Conservation (phyloP, 2,329 filamentous ascomycete genomes). For the Aspergillus transmontanensis region DNA sequence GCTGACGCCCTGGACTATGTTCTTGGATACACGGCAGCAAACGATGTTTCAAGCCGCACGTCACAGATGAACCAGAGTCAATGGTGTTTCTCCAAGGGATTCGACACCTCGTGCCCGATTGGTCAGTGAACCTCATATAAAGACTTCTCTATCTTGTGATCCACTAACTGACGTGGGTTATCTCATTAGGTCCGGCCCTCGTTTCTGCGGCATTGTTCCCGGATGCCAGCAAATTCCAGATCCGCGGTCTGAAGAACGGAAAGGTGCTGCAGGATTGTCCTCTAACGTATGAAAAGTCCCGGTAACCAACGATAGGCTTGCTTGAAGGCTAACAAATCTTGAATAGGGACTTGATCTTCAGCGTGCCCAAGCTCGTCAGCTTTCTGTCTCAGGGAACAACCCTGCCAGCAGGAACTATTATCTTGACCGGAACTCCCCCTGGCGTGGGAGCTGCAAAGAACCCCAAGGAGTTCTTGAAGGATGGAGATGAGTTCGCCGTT, state of each 20-base stretch:
- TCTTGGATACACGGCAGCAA: constrained; percentile 65
- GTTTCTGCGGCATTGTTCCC: constrained; percentile 44
- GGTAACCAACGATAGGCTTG: neutral
- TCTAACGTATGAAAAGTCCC: constrained; percentile 38
- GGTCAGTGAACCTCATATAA: constrained; percentile 30
- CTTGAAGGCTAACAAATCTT: constrained; percentile 11
- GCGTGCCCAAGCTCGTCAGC: constrained; percentile 48
- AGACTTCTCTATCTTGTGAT: neutral
- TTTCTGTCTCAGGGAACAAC: constrained; percentile 47
- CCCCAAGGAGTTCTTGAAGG: constrained; percentile 47
- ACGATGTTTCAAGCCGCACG: constrained; percentile 64
- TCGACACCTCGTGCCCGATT: constrained; percentile 59
- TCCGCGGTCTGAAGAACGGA: constrained; percentile 51
- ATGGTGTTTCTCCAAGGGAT: constrained; percentile 63
- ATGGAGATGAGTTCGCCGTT: constrained; percentile 52
- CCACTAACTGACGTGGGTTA: neutral
- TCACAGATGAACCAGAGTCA: constrained; percentile 58
- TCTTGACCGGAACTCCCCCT: constrained; percentile 48
- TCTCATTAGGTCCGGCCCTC: constrained; percentile 48
- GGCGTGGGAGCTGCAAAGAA: constrained; percentile 45
- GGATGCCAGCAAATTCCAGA: constrained; percentile 36
- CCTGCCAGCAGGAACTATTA: constrained; percentile 45
- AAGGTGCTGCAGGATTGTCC: constrained; percentile 54
- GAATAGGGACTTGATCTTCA: constrained; percentile 57
- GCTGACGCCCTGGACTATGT: constrained; percentile 61